Evolutionary conservation across 176 grass and related monocot genomes (phyloP).

Genomic region (Urochloa ruziziensis): DNA sequence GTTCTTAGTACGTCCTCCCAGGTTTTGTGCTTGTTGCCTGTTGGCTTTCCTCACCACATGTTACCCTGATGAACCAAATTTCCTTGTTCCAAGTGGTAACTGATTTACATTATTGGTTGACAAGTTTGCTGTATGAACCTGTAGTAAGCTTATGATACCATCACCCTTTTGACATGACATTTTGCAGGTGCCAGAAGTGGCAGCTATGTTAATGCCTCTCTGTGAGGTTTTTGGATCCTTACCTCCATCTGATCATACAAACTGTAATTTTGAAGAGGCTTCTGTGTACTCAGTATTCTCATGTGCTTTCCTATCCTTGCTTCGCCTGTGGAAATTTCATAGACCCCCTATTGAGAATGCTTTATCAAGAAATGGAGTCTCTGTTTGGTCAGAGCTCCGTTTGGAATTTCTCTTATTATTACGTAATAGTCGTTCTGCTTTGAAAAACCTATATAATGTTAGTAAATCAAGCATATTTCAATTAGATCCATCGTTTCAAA

Average conservation of each 20-base stretch:
- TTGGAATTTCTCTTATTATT: constrained; percentile 65
- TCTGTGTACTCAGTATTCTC: constrained; percentile 79
- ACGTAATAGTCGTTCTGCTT: constrained; percentile 44
- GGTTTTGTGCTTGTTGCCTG: not conserved
- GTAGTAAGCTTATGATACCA: not conserved
- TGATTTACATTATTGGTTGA: not conserved
- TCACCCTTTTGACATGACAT: not conserved
- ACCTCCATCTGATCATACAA: constrained; percentile 38
- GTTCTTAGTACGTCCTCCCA: not conserved
- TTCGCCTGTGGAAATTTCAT: constrained; percentile 70
- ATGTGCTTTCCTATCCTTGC: constrained; percentile 60
- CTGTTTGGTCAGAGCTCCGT: constrained; percentile 33
- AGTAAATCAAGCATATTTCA: constrained; percentile 16
- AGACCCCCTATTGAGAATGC: constrained; percentile 44
- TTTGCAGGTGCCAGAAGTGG: constrained; percentile 69
- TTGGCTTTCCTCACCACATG: not conserved
- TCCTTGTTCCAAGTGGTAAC: not conserved
- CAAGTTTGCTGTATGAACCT: not conserved
- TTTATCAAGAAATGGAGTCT: constrained; percentile 32
- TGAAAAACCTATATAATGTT: constrained; percentile 30
- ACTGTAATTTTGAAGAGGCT: constrained; percentile 39
- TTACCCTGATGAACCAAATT: not conserved
- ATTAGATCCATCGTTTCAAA: constrained; percentile 29
- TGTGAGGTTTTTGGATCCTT: constrained; percentile 73
- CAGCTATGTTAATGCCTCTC: constrained; percentile 61